Conservation (phyloP, 2,329 filamentous ascomycete species). For the Coniochaeta sp. region DNA sequence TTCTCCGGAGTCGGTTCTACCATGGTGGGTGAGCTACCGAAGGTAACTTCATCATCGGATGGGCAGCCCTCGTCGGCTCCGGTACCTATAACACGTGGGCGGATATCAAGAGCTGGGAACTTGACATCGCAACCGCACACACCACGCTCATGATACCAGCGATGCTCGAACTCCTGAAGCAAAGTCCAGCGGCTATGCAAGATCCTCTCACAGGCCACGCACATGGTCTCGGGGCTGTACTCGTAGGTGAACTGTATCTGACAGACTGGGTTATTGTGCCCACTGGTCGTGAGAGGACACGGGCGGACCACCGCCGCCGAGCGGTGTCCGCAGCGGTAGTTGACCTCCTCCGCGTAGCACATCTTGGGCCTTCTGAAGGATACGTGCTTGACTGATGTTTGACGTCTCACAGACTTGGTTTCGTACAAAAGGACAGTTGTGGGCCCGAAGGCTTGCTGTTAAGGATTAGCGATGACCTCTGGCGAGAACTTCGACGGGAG, state of each 20-base stretch:
- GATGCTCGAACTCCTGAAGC: slow-evolving; percentile 33
- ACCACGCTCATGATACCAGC: slow-evolving; percentile 37
- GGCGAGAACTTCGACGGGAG: too few relatives aligned
- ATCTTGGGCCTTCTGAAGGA: slow-evolving; percentile 21
- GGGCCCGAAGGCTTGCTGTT: too few relatives aligned
- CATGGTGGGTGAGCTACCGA: neutral
- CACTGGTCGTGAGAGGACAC: slow-evolving; percentile 34
- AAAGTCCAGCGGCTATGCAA: slow-evolving; percentile 31
- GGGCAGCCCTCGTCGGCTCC: neutral
- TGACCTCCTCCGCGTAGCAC: slow-evolving; percentile 39
- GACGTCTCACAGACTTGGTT: too few relatives aligned
- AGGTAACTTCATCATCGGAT: neutral
- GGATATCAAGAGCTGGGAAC: slow-evolving; percentile 26
- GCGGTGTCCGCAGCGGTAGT: slow-evolving; percentile 41
- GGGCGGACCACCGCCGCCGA: slow-evolving; percentile 29
- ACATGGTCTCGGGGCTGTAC: slow-evolving; percentile 26
- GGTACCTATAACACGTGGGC: slow-evolving; percentile 22
- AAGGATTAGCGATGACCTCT: too few relatives aligned
- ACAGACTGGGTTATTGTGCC: slow-evolving; percentile 28
- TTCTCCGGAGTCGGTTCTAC: neutral
- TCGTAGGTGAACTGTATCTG: slow-evolving; percentile 19
- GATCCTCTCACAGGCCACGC: slow-evolving; percentile 28
- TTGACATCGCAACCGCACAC: slow-evolving; percentile 28
- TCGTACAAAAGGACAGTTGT: too few relatives aligned
- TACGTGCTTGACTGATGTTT: neutral